phyloP scores from a whole-genome alignment of 345 rosid species.

The Eucalyptus leucophloia region DNA sequence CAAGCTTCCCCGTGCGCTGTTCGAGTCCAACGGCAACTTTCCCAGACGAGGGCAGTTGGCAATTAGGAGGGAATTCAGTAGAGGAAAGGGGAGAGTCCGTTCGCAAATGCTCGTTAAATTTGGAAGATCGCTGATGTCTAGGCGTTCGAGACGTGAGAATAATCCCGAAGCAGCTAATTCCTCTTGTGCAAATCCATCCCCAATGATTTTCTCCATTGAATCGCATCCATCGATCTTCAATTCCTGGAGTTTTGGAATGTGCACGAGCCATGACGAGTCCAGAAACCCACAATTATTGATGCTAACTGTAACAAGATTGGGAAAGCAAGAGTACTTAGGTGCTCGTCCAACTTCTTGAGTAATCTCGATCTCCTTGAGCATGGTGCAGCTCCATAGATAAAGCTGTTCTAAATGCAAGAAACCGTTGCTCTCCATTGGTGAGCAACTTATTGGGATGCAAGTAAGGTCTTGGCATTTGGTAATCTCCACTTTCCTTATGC shows the following conservation, averaged over 20 bases:
- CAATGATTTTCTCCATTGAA: background rate
- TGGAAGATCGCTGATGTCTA: accelerated
- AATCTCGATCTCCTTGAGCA: accelerated
- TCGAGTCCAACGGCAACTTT: background rate
- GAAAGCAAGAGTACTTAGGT: accelerated
- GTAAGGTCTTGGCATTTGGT: accelerated
- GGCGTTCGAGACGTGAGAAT: accelerated
- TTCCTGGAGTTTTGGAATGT: accelerated
- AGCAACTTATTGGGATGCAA: background rate
- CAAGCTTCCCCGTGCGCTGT: background rate
- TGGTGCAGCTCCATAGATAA: accelerated
- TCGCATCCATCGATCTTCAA: accelerated
- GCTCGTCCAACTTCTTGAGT: background rate
- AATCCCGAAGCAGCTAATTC: background rate
- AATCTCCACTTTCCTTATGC: accelerated
- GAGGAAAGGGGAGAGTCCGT: background rate
- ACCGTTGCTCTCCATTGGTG: accelerated
- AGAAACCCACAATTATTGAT: accelerated
- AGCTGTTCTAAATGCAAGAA: accelerated
- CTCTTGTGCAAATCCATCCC: accelerated
- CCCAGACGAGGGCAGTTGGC: accelerated
- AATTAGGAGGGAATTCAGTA: accelerated
- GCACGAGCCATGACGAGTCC: background rate
- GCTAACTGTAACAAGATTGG: accelerated
- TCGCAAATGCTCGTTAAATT: background rate